Evolutionary conservation across 192 early-diverging fungal genomes (phyloP), one percentile per base, ranked within the genome.

Genomic region (Coemansia sp.): DNA sequence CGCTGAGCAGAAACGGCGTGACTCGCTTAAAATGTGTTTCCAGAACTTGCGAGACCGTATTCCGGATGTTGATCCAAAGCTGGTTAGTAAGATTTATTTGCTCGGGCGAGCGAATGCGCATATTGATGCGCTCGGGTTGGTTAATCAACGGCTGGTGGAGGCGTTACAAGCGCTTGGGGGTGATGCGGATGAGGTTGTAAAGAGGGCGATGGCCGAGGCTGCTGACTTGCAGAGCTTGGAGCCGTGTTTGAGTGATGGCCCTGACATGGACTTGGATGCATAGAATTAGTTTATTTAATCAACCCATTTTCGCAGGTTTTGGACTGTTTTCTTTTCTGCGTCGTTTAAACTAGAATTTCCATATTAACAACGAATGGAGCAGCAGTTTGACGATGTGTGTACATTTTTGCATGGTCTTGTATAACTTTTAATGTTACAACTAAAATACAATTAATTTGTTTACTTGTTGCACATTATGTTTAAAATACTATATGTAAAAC

Each of bases 1-100:
- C 49, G 94, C 95, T 3, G 97, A 98, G 74, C 97, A 98, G 73
- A 93, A 92, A 71, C 90, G 97, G 10, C 85, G 97, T 7, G 97
- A 98, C 66, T 91, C 90, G 27, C 86, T 98, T 4, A 97, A 97
- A 61, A 73, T 88, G 47, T 92, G 90, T 54, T 98, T 98, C 69
- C 93, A 97, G 38, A 82, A 88, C 8, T 74, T 98, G 8, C 78
- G 85, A 47, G 56, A 67, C 1, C 77, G 91, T 29, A 68, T 97
- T 38, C 91, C 92, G 12, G 83, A 87, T 11, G 85, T 92, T 11
- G 72, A 86, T 37, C 87, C 92, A 23, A 94, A 94, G 82, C 85
- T 90, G 57, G 90, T 92, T 26, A 92, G 90, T 77, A 97, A 97
- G 65, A 91, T 96, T 0, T 84, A 89, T 16, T 63, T 97, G 12